These are phyloP conservation scores for Podospora anserina DNA, from an alignment of 495 filamentous ascomycete species.

Conservation along the genomic window DNA sequence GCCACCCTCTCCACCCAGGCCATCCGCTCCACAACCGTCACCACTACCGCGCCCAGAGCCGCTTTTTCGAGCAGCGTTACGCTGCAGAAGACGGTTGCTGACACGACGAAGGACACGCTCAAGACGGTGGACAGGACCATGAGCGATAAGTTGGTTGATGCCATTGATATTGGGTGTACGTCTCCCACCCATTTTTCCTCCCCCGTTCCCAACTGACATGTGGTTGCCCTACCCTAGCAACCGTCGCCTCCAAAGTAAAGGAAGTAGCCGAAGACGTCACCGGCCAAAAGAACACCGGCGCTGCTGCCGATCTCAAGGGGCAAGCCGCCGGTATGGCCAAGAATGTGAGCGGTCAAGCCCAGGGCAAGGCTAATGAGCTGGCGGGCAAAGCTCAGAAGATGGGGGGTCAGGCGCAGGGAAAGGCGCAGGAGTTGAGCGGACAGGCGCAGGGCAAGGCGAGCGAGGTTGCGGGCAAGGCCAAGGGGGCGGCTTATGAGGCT, in stretches of 20 bases:
- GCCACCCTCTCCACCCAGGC: conserved; percentile 29
- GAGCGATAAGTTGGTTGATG: conserved; percentile 54
- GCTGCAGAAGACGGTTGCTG: conserved; percentile 43
- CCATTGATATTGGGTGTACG: conserved; percentile 52
- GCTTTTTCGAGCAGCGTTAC: conserved; percentile 44
- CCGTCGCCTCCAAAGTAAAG: conserved; percentile 45
- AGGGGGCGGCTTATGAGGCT: conserved; percentile 24
- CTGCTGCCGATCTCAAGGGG: conserved; percentile 20
- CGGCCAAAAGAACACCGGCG: conserved; percentile 6
- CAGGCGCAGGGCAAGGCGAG: conserved; percentile 33
- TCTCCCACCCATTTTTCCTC: conserved; percentile 10
- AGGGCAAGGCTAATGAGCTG: conserved; percentile 33
- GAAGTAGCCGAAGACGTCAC: conserved; percentile 29
- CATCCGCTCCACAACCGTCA: conserved; percentile 22
- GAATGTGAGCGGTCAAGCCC: conserved; percentile 33
- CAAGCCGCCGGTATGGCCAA: conserved; percentile 28
- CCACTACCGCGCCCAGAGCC: conserved; percentile 31
- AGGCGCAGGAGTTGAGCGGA: conserved; percentile 28
- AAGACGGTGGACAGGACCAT: conserved; percentile 52
- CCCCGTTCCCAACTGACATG: neutral
- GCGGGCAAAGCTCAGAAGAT: conserved; percentile 35
- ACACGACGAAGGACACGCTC: conserved; percentile 50
- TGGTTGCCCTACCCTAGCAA: conserved; percentile 31
- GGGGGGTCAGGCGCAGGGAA: conserved; percentile 30
- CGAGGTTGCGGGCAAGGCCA: conserved; percentile 30